These are phyloP conservation scores for Lipomyces spencermartinsiae DNA, from an alignment of 805 yeast species.

Conservation along the genomic window DNA sequence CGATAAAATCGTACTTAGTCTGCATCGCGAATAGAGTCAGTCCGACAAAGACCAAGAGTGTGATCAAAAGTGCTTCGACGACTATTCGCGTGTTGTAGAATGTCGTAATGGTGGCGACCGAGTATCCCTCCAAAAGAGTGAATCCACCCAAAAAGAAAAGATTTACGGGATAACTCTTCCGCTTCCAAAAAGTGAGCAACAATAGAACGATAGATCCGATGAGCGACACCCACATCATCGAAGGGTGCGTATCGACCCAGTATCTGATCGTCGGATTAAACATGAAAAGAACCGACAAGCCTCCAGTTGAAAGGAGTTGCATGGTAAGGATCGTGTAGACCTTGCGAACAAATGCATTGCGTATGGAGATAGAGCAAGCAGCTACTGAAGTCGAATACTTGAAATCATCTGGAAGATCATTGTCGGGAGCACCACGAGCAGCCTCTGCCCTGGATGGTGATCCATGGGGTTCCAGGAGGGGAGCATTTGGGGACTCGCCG, in stretches of 20 bases:
- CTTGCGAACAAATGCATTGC: slow-evolving; percentile 77
- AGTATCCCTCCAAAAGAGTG: slow-evolving; percentile 76
- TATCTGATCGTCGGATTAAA: slow-evolving; percentile 52
- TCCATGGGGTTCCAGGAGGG: slow-evolving; percentile 29
- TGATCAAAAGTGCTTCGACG: slow-evolving; percentile 72
- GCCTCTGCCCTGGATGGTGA: slow-evolving; percentile 18
- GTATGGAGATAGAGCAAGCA: slow-evolving; percentile 74
- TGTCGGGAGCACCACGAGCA: slow-evolving; percentile 26
- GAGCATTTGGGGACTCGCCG: slow-evolving; percentile 9
- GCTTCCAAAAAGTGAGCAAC: slow-evolving; percentile 66
- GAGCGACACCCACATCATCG: slow-evolving; percentile 64
- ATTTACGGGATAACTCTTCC: slow-evolving; percentile 73
- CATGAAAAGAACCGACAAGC: slow-evolving; percentile 60
- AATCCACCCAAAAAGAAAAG: slow-evolving; percentile 65
- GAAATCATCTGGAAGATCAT: slow-evolving; percentile 61
- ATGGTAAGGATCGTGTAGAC: slow-evolving; percentile 74
- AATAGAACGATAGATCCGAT: slow-evolving; percentile 68
- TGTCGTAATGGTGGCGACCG: slow-evolving; percentile 70
- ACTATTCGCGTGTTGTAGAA: slow-evolving; percentile 67
- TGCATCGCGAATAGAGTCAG: slow-evolving; percentile 79
- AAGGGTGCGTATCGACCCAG: slow-evolving; percentile 65
- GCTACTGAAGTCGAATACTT: slow-evolving; percentile 79
- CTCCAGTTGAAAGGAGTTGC: slow-evolving; percentile 69
- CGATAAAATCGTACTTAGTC: slow-evolving; percentile 73
- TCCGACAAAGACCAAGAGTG: slow-evolving; percentile 74